Conservation (phyloP, 305 asterid genomes). For the Solanum chacoense region DNA sequence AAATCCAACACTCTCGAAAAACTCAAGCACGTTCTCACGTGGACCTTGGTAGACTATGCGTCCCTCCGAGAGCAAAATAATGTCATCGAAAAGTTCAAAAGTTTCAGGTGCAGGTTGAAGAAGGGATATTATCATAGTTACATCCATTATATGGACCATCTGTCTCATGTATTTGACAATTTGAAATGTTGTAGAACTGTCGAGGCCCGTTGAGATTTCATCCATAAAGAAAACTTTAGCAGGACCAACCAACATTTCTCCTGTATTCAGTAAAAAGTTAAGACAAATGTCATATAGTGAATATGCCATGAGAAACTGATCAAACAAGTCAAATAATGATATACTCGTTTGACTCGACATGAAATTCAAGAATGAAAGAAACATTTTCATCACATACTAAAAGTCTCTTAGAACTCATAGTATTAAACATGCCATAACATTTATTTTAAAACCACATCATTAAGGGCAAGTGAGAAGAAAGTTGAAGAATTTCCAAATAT, state of each 20-base stretch:
- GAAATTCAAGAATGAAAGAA: neutral
- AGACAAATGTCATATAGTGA: neutral
- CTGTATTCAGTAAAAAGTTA: slow-evolving; percentile 20
- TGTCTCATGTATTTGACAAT: slow-evolving; percentile 78
- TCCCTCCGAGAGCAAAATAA: slow-evolving; percentile 75
- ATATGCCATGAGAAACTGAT: neutral
- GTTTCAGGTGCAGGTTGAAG: slow-evolving; percentile 98
- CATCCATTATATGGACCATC: slow-evolving; percentile 88
- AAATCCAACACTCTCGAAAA: slow-evolving; percentile 78
- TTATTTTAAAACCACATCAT: neutral
- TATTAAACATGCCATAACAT: neutral
- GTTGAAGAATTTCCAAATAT: neutral
- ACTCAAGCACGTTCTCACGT: slow-evolving; percentile 63
- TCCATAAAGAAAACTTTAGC: slow-evolving; percentile 96
- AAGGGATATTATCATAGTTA: slow-evolving; percentile 86
- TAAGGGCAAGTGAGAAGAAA: neutral
- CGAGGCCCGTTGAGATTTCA: slow-evolving; percentile 96
- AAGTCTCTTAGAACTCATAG: neutral
- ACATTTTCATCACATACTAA: neutral
- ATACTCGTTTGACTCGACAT: neutral
- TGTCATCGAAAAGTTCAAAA: slow-evolving; percentile 75
- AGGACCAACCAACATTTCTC: slow-evolving; percentile 97
- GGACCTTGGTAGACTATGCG: slow-evolving; percentile 81
- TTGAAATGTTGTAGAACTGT: slow-evolving; percentile 89
- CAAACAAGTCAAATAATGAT: neutral